Conservation (phyloP, 2,329 filamentous ascomycete species). For the Cercospora sesami region DNA sequence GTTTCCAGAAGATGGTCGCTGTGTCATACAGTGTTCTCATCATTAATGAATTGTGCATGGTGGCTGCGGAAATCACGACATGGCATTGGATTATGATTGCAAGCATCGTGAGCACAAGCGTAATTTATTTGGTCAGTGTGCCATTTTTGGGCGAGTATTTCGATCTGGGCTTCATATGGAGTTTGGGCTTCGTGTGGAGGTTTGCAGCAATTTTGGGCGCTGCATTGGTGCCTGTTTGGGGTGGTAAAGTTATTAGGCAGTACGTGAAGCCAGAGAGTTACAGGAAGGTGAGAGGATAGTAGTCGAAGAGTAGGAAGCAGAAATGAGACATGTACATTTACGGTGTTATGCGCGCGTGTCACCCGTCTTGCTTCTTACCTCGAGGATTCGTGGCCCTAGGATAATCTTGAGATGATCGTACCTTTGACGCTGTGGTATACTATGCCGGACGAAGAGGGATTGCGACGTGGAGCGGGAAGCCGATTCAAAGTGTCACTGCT, state of each 20-base stretch:
- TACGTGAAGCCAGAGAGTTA: slow-evolving; percentile 91
- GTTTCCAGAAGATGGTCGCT: slow-evolving; percentile 67
- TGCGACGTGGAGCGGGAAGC: neutral
- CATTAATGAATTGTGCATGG: slow-evolving; percentile 95
- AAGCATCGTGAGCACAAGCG: slow-evolving; percentile 76
- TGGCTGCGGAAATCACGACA: slow-evolving; percentile 91
- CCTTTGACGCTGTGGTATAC: neutral
- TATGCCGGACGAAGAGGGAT: neutral
- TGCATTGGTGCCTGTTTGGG: slow-evolving; percentile 82
- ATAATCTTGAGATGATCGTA: neutral
- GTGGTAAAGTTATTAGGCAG: slow-evolving; percentile 77
- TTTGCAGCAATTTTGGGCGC: slow-evolving; percentile 77
- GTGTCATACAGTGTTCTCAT: slow-evolving; percentile 91
- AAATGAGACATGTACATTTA: neutral
- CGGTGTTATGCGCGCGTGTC: neutral
- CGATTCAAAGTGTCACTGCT: neutral
- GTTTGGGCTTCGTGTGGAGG: slow-evolving; percentile 83
- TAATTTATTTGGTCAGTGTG: slow-evolving; percentile 76
- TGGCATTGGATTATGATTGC: slow-evolving; percentile 95
- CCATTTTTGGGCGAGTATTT: slow-evolving; percentile 91
- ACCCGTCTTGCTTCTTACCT: neutral
- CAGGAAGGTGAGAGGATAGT: slow-evolving; percentile 69
- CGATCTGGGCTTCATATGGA: slow-evolving; percentile 76
- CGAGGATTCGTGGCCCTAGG: neutral
- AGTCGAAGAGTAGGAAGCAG: neutral